A percentile compares a stretch with the other conserved stretches of the same genome.
Conservation (phyloP, 192 early-diverging fungal species). For the Coemansia sp. region DNA sequence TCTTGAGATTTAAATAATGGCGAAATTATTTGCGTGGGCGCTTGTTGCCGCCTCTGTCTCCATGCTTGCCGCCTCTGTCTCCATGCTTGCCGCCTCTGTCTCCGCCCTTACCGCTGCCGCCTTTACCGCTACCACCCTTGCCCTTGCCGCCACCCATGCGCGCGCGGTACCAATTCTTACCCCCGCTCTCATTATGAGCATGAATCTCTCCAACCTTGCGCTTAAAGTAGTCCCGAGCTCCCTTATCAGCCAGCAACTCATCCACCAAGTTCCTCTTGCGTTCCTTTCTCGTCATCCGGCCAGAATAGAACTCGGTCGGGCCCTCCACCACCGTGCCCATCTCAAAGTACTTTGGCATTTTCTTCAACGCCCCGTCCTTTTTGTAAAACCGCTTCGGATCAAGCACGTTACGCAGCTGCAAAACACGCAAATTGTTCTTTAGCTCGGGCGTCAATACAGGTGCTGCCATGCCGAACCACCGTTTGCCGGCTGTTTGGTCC, state of each 20-base stretch:
- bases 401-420: constrained; percentile 81
- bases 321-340: constrained; percentile 90
- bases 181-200: constrained; percentile 42
- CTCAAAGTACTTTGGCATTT: constrained; percentile 89
- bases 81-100: background rate
- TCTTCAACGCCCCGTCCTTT: constrained; percentile 57
- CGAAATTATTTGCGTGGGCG: background rate
- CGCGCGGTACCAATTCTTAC: constrained; percentile 34
- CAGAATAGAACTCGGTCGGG: constrained; percentile 84
- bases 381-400: constrained; percentile 95
- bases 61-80: background rate
- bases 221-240: constrained; percentile 81
- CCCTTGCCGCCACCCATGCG: background rate
- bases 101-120: too few relatives aligned
- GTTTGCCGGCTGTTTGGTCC: constrained; percentile 38
- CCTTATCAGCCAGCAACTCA: constrained; percentile 78
- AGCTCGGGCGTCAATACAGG: constrained; percentile 83
- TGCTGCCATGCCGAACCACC: constrained; percentile 90
- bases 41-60: background rate
- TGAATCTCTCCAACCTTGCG: constrained; percentile 82
- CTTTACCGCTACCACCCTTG: background rate
- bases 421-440: constrained; percentile 84
- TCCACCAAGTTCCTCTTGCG: constrained; percentile 81
- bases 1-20: background rate
- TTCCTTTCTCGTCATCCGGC: constrained; percentile 83